Base-by-base conservation (phyloP, 2,329 filamentous ascomycete genomes). In the Cercospora nicotianae region DNA sequence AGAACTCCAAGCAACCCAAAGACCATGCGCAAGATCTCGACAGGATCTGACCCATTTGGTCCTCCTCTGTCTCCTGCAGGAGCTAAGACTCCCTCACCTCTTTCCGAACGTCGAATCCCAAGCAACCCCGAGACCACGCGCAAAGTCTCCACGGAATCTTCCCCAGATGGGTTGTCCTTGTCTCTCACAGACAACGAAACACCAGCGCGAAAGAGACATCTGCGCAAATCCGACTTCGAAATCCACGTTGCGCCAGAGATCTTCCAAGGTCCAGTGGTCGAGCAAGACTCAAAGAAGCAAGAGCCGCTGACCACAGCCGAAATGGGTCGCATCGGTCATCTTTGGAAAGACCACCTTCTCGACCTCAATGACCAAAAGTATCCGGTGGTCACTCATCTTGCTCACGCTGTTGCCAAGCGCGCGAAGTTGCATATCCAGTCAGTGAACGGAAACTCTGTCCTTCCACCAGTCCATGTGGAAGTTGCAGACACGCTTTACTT, bases 331-430 rank as follows among this genome's bases (percentile, higher is more conserved):
- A 33, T 66, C 20, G 62, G 31, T 4, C 23, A 55, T 23, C 23
- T 65, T 13, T 70, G 64, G 61, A 26, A 48, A 6, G 69, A 67
- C 5, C 39, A 65, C 2, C n/a, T 36, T 13, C 59, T 70, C 9
- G 53, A 39, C 16, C 67, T 70, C 12, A n/a, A 62, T 53, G 48
- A 62, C 42, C 66, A 61, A 23, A 69, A 70, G 48, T 69, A 59
- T 57, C 67, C 69, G 10, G 45, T 70, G 20, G 51, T 59, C 28
- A 69, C 67, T 5, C 59, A 70, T 39, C 67, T 70, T 13, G 69
- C 69, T 12, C 64, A 64, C 3, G 26, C 57, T 3, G 69, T 64
- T 28, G 28, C 45, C 16, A 66, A 69, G 51, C 55, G 68, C 6
- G 68, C 70, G 9, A n/a, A 59, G 10, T n/a, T 67, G 23, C 64